A percentile compares a stretch with the other conserved stretches of the same genome.
Evolutionary conservation across 768 basidiomycete genomes (phyloP).

Genomic region (Trichaptum fuscoviolaceum): DNA sequence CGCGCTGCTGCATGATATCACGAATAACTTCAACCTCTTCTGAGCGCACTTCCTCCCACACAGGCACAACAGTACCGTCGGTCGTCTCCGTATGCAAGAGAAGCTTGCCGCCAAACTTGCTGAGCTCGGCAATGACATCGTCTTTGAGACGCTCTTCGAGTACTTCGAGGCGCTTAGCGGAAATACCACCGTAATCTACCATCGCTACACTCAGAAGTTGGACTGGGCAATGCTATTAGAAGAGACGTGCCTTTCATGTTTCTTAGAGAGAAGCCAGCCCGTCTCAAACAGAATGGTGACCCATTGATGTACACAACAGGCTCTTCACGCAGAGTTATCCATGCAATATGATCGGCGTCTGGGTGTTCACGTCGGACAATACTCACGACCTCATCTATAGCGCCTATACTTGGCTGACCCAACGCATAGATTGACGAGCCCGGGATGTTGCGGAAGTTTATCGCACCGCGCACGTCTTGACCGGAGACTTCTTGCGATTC

Average conservation of each 20-base stretch:
- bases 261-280: conserved; percentile 80
- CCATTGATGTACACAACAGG: conserved; percentile 93
- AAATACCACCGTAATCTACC: conserved; percentile 92
- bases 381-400: conserved; percentile 73
- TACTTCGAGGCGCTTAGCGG: conserved; percentile 79
- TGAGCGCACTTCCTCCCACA: conserved; percentile 86
- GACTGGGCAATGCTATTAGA: conserved; percentile 1
- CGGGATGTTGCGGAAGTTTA: conserved; percentile 87
- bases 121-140: conserved; percentile 82
- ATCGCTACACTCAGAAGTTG: background rate
- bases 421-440: conserved; percentile 83
- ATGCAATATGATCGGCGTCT: conserved; percentile 58
- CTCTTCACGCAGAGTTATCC: conserved; percentile 93
- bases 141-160: conserved; percentile 86
- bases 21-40: conserved; percentile 75
- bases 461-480: conserved; percentile 80
- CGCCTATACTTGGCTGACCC: conserved; percentile 87
- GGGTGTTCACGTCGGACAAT: conserved; percentile 60
- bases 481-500: conserved; percentile 60
- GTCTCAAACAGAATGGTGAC: conserved; percentile 81
- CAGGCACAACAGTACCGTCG: conserved; percentile 84
- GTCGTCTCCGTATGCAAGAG: conserved; percentile 85
- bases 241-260: conserved; percentile 79
- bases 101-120: conserved; percentile 78
- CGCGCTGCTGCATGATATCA: conserved; percentile 75